Base-by-base conservation (phyloP, 495 filamentous ascomycete genomes). In the Penicillium lividum region DNA sequence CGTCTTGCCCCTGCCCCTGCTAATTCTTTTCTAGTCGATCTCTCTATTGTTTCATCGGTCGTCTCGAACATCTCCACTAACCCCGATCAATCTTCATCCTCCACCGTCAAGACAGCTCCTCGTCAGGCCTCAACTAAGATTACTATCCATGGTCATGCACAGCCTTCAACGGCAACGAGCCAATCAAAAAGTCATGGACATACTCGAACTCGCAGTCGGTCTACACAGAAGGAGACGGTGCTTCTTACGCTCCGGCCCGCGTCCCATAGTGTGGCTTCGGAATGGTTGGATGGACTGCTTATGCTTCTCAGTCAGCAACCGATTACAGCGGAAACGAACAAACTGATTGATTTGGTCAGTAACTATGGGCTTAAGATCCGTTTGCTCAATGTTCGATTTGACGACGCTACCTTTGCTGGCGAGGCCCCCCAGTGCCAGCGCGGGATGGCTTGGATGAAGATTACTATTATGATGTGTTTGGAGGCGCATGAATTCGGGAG, bases 301-400 rank as follows among this genome's bases (percentile, higher is more conserved):
- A 96, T 99, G 92, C 76, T 99, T 42, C 80, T 99, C 31, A 91
- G 92, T 68, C 94, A 99, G 68, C 86, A 92, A 43, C 94, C 94
- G 10, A 96, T 99, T 71, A 99, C 95, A n/a, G 82, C 90, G 22
- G 93, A 98, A 72, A 98, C 94, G 6, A 90, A 85, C 63, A 94
- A 93, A 68, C 76, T 98, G 51, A 88, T 97, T 53, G 84, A 86
- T 38, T 73, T 97, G 62, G 87, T 99, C 29, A 82, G 84, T 60
- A 89, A 93, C 60, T 98, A 96, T 67, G 93, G 95, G 4, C 74
- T 97, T 38, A 96, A 96, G 79, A 96, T 99, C 54, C 79, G 95
- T 34, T 69, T 99, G 60, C 76, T 99, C 57, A 99, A 99, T 74
- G 89, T 99, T 40, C 78, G 91, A 57, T 87, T 96, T 71, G 91